phyloP scores from a whole-genome alignment of 495 filamentous ascomycete genomes.

The Penicillium macrosclerotiorum region DNA sequence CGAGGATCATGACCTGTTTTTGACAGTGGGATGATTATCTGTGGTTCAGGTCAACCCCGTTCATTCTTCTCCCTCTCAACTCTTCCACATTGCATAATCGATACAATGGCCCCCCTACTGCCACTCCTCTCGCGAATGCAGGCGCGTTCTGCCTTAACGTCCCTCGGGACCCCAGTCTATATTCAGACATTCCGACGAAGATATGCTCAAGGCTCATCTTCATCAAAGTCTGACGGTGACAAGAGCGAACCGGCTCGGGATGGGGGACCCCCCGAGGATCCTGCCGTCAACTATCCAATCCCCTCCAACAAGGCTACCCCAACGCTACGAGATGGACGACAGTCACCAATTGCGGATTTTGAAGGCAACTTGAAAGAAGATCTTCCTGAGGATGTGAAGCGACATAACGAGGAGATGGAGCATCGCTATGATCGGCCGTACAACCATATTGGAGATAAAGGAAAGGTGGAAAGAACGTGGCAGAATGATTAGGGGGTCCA shows the following conservation, averaged over 20 bases:
- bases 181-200: background rate
- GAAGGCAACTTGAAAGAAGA: constrained; percentile 26
- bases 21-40: too few relatives aligned
- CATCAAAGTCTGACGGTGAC: background rate
- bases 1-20: too few relatives aligned
- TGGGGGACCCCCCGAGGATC: background rate
- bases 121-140: constrained; percentile 4
- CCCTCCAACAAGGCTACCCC: constrained; percentile 41
- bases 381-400: constrained; percentile 38
- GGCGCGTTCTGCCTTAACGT: background rate
- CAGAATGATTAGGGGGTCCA: constrained; percentile 2
- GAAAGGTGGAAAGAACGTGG: constrained; percentile 25
- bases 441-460: constrained; percentile 37
- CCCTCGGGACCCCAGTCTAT: background rate
- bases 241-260: background rate
- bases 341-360: constrained; percentile 32
- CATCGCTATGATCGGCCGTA: constrained; percentile 38
- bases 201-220: constrained; percentile 6
- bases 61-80: too few relatives aligned
- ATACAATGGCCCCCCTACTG: constrained; percentile 2
- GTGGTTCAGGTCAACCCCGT: too few relatives aligned
- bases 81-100: too few relatives aligned
- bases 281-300: constrained; percentile 17
- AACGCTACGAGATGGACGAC: constrained; percentile 31
- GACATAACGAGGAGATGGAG: constrained; percentile 38